These are phyloP conservation scores for Solanum sparsipilum DNA, from an alignment of 257 asterid genomes.

Conservation along the genomic window DNA sequence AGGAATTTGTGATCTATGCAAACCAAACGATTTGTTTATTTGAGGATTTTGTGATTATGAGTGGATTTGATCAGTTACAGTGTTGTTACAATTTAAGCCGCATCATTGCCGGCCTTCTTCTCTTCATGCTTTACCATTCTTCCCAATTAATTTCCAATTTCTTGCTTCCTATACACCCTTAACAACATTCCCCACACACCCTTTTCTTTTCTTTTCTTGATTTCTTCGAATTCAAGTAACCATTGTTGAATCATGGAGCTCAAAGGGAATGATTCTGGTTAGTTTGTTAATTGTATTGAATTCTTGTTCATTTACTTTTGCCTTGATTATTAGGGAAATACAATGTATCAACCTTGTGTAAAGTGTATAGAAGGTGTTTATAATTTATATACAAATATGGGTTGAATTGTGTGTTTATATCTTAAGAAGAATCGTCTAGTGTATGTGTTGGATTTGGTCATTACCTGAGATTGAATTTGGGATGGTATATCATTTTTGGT, in stretches of 20 bases:
- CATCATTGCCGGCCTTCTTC: constrained; percentile 76
- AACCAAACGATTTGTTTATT: neutral
- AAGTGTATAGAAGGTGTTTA: neutral
- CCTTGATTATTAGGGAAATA: neutral
- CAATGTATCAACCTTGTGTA: neutral
- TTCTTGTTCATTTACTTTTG: neutral
- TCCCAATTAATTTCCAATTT: constrained; percentile 82
- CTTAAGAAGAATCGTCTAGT: neutral
- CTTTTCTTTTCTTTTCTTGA: neutral
- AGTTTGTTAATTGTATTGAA: neutral
- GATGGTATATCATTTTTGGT: neutral
- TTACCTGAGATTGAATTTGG: neutral
- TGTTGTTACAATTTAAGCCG: constrained; percentile 77
- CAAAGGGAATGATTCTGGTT: constrained; percentile 36
- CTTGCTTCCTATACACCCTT: constrained; percentile 91
- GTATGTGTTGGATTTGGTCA: neutral
- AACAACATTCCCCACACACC: neutral
- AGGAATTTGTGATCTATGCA: neutral
- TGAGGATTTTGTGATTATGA: constrained; percentile 31
- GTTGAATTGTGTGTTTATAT: neutral
- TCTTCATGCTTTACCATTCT: constrained; percentile 78
- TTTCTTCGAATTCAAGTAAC: neutral
- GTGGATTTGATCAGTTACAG: constrained; percentile 58
- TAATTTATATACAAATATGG: neutral
- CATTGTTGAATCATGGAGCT: constrained; percentile 29